These are phyloP conservation scores for Nothophytophthora sp. DNA, from an alignment of 352 stramenopile genomes.

Conservation along the genomic window DNA sequence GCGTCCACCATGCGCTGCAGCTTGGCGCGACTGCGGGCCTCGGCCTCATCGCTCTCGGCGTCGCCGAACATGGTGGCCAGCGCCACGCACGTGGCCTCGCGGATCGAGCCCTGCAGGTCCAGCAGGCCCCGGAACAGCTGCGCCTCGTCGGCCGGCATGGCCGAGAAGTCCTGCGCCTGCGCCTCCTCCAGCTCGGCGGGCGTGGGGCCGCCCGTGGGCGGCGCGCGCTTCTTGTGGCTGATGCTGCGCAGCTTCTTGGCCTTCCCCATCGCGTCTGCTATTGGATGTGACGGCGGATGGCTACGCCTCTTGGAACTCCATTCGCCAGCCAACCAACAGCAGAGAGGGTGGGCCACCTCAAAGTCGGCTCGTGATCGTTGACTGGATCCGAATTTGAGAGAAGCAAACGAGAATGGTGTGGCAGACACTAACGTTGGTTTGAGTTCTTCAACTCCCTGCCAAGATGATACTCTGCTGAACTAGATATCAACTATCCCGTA, in stretches of 20 bases:
- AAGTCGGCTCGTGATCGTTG: too few relatives aligned
- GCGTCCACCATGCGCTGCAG: slow-evolving; percentile 78
- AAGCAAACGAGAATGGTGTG: too few relatives aligned
- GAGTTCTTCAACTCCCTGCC: too few relatives aligned
- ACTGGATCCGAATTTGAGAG: too few relatives aligned
- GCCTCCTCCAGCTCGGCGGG: slow-evolving; percentile 63
- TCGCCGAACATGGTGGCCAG: slow-evolving; percentile 86
- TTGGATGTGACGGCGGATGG: slow-evolving; percentile 5
- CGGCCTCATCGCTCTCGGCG: slow-evolving; percentile 52
- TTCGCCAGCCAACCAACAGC: slow-evolving; percentile 25
- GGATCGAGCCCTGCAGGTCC: slow-evolving; percentile 77
- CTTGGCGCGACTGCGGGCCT: slow-evolving; percentile 57
- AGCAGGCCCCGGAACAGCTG: slow-evolving; percentile 76
- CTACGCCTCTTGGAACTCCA: slow-evolving; percentile 6
- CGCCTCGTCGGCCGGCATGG: slow-evolving; percentile 53
- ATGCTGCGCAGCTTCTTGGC: slow-evolving; percentile 86
- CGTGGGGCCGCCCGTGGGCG: slow-evolving; percentile 59
- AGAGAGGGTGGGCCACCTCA: too few relatives aligned
- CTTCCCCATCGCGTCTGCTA: slow-evolving; percentile 70
- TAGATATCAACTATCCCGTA: too few relatives aligned
- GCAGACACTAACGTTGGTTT: too few relatives aligned
- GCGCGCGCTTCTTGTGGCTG: slow-evolving; percentile 82
- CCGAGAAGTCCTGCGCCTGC: slow-evolving; percentile 37
- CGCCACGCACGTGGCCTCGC: slow-evolving; percentile 84
- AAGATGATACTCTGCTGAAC: too few relatives aligned